Conservation (phyloP, 768 basidiomycete genomes). For the Omphalotus guepiniiformis region DNA sequence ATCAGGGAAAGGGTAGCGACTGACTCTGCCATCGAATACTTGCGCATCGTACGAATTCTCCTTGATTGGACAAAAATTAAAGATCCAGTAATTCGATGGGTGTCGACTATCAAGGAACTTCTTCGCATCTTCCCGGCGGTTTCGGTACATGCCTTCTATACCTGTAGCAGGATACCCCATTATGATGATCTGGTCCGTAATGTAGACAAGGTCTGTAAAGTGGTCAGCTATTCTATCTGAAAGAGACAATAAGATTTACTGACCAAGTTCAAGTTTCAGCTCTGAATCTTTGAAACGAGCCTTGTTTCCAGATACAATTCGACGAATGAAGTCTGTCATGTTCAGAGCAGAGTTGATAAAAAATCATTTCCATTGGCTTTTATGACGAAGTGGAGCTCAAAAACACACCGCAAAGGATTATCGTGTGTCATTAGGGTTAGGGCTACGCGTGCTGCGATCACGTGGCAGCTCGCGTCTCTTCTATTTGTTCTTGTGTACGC, state of each 20-base stretch:
- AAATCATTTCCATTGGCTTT: too few relatives aligned
- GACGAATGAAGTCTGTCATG: constrained; percentile 65
- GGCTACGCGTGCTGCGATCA: too few relatives aligned
- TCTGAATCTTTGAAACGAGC: constrained; percentile 68
- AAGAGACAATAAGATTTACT: constrained; percentile 12
- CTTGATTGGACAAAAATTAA: constrained; percentile 79
- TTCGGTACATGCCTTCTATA: constrained; percentile 76
- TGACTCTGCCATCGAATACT: constrained; percentile 70
- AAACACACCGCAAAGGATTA: too few relatives aligned
- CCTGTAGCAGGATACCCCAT: constrained; percentile 86
- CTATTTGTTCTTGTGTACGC: too few relatives aligned
- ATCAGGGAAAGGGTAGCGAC: constrained; percentile 86
- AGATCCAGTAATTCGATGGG: constrained; percentile 78
- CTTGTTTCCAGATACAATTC: constrained; percentile 79
- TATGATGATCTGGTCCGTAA: constrained; percentile 71
- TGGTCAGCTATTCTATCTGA: too few relatives aligned
- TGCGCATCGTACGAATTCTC: constrained; percentile 77
- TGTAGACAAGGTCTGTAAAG: constrained; percentile 54
- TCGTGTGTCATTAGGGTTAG: too few relatives aligned
- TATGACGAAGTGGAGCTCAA: too few relatives aligned
- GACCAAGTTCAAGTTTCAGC: constrained; percentile 68
- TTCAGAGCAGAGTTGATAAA: too few relatives aligned
- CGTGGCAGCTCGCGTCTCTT: too few relatives aligned
- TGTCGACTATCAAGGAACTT: constrained; percentile 72
- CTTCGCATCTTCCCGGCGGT: constrained; percentile 69